Conservation (phyloP, 371 early-diverging fungal genomes). For the Capniomyces stellatus region DNA sequence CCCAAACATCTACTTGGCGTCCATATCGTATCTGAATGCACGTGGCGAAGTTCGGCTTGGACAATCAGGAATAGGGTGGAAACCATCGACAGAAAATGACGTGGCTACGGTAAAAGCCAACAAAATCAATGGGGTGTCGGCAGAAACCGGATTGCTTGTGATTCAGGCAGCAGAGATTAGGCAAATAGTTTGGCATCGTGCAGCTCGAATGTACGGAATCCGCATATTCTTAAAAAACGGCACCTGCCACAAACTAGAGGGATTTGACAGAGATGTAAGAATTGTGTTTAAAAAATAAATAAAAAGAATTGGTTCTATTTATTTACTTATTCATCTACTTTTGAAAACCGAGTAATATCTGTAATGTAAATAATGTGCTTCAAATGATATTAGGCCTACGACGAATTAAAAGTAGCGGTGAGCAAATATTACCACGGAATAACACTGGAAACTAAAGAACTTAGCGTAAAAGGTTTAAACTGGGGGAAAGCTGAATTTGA, state of each 20-base stretch:
- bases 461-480: constrained; percentile 85
- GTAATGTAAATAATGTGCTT: no score
- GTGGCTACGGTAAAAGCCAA: constrained; percentile 14
- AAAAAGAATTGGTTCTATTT: no score
- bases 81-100: constrained; percentile 20
- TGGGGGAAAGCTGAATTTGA: constrained; percentile 87
- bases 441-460: constrained; percentile 59
- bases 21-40: constrained; percentile 21
- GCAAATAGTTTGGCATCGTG: constrained; percentile 32
- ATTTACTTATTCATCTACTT: no score
- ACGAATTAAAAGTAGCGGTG: constrained; percentile 46
- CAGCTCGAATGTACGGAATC: constrained; percentile 67
- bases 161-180: constrained; percentile 22
- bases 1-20: constrained; percentile 21
- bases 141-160: constrained; percentile 17
- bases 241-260: constrained; percentile 64
- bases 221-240: constrained; percentile 54
- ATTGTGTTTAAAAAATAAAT: no score
- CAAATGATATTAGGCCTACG: constrained; percentile 47
- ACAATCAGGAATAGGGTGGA: constrained; percentile 24
- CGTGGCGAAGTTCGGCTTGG: constrained; percentile 23
- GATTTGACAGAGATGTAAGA: constrained; percentile 61
- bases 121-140: constrained; percentile 12
- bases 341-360: neutral
- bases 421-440: constrained; percentile 45